phyloP scores from a whole-genome alignment of 495 filamentous ascomycete species.

The Penicillium bovifimosum region DNA sequence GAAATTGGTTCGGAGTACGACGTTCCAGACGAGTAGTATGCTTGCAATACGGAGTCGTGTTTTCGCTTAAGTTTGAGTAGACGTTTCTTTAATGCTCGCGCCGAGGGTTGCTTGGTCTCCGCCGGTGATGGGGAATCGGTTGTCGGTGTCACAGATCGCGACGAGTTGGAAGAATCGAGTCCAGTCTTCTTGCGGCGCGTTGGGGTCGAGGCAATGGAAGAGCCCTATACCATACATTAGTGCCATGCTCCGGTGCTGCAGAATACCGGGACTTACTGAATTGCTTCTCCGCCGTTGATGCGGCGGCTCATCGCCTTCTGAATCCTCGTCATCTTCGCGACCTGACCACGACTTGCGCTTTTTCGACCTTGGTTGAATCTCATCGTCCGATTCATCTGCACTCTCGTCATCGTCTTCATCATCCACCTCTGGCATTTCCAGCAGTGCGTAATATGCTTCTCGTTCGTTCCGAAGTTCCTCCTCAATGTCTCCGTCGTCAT shows the following conservation, averaged over 20 bases:
- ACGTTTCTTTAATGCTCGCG: slow-evolving; percentile 61
- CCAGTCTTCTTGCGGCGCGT: slow-evolving; percentile 33
- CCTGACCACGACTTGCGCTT: slow-evolving; percentile 87
- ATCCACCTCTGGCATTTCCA: slow-evolving; percentile 86
- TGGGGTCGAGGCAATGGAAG: slow-evolving; percentile 47
- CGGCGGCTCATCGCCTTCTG: slow-evolving; percentile 62
- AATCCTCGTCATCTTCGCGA: slow-evolving; percentile 62
- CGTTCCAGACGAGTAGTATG: slow-evolving; percentile 79
- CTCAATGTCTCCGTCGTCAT: slow-evolving; percentile 94
- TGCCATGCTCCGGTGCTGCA: neutral
- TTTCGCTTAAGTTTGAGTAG: slow-evolving; percentile 70
- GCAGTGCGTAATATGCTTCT: slow-evolving; percentile 74
- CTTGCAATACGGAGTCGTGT: slow-evolving; percentile 63
- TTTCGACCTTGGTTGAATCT: slow-evolving; percentile 36
- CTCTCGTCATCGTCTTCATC: slow-evolving; percentile 52
- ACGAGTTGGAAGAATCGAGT: slow-evolving; percentile 42
- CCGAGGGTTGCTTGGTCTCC: slow-evolving; percentile 57
- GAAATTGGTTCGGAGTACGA: slow-evolving; percentile 95
- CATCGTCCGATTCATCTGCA: slow-evolving; percentile 43
- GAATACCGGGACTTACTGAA: slow-evolving; percentile 53
- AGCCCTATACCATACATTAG: slow-evolving; percentile 50
- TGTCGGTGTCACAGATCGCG: slow-evolving; percentile 41
- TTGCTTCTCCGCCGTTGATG: slow-evolving; percentile 78
- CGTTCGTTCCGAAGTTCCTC: slow-evolving; percentile 71
- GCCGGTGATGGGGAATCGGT: slow-evolving; percentile 52